These are phyloP conservation scores for Kodamaea ohmeri DNA, from an alignment of 1,139 yeast species.

Conservation along the genomic window DNA sequence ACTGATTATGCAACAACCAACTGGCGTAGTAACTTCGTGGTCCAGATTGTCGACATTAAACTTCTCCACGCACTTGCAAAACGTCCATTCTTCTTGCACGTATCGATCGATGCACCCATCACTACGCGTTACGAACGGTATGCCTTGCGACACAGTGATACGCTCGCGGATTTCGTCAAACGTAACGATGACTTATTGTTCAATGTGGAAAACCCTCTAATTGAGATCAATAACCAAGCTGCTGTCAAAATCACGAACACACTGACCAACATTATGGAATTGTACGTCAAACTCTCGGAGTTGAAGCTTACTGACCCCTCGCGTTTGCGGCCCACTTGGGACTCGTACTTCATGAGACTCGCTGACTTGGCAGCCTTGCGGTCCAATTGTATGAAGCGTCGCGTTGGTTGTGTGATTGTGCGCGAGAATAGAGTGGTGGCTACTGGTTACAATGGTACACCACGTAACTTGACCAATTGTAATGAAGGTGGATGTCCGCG, in stretches of 20 bases:
- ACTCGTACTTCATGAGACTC: conserved; percentile 86
- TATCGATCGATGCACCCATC: conserved; percentile 77
- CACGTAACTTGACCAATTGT: conserved; percentile 81
- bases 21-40: conserved; percentile 67
- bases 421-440: conserved; percentile 84
- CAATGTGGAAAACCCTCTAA: conserved; percentile 34
- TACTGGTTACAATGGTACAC: conserved; percentile 97
- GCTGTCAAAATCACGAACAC: conserved; percentile 63
- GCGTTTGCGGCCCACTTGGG: conserved; percentile 92
- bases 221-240: conserved; percentile 56
- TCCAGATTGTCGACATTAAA: conserved; percentile 44
- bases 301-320: conserved; percentile 55
- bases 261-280: conserved; percentile 42
- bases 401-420: conserved; percentile 94
- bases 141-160: conserved; percentile 18
- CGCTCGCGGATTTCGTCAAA: conserved; percentile 44
- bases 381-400: conserved; percentile 93
- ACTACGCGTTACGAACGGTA: conserved; percentile 51
- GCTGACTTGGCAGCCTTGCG: conserved; percentile 92
- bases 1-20: conserved; percentile 63
- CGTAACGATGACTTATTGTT: conserved; percentile 47
- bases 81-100: conserved; percentile 83
- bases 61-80: conserved; percentile 54
- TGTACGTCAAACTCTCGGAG: conserved; percentile 51
- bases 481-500: conserved; percentile 93